Evolutionary conservation across 495 filamentous ascomycete species (phyloP).

Genomic region (Trichoderma virens): DNA sequence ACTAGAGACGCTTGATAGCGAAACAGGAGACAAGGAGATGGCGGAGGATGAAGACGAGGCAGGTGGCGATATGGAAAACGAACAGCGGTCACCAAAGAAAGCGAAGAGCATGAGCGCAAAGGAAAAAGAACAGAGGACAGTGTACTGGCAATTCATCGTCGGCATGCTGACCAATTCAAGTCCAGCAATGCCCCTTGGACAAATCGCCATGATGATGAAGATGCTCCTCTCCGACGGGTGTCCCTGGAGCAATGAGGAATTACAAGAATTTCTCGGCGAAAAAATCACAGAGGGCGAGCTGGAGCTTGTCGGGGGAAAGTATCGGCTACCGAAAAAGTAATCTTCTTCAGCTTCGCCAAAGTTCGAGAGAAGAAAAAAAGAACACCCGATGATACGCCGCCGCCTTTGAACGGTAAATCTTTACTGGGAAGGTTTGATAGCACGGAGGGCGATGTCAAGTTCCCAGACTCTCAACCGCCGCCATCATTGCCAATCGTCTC

Average conservation of each 20-base stretch:
- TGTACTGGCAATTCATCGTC: conserved; percentile 86
- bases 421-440: too few species aligned
- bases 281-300: conserved; percentile 66
- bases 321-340: conserved; percentile 50
- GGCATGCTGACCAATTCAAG: conserved; percentile 93
- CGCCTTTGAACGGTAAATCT: too few species aligned
- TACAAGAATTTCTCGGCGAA: conserved; percentile 67
- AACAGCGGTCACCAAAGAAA: conserved; percentile 18
- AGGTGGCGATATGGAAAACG: conserved; percentile 26
- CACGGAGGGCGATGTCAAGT: too few species aligned
- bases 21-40: conserved; percentile 24
- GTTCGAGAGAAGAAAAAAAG: too few species aligned
- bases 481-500: too few species aligned
- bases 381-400: neutral
- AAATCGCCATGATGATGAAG: conserved; percentile 89
- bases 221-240: conserved; percentile 84
- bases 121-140: conserved; percentile 65
- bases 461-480: too few species aligned
- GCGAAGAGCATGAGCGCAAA: conserved; percentile 29
- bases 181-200: conserved; percentile 61
- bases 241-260: conserved; percentile 63
- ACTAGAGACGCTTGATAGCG: conserved; percentile 29
- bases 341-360: neutral
- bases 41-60: conserved; percentile 40
- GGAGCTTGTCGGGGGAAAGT: conserved; percentile 68